Base-by-base conservation (phyloP, 768 basidiomycete genomes). In the Cyathus striatus region DNA sequence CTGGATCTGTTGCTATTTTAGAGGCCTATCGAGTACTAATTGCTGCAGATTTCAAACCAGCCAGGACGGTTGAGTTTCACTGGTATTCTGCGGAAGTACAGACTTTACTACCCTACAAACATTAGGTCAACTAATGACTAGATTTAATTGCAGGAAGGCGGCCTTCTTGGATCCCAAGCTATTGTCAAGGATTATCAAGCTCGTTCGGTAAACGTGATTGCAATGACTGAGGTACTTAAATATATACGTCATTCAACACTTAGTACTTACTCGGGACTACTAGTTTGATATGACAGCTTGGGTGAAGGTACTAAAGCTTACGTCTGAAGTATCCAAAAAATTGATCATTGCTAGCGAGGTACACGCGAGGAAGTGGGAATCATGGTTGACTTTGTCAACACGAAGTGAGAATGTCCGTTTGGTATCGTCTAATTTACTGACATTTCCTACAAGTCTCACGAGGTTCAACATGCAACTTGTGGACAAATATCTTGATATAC, bases 261-360 rank as follows among this genome's bases (percentile, higher is more conserved):
- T 45, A n/a, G n/a, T 50, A 22, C 44, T 58, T 46, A 53, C 41
- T 25, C 38, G n/a, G 26, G 27, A 45, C 43, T 18, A 25, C 39
- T 51, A 89, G 86, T 88, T 86, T 56, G 89, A 91, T 59, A 91
- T 91, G 89, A 92, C 90, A 17, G 90, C 90, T 43, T 96, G 91
- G 90, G 87, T 95, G 47, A 91, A 91, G 76, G 78, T 70, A n/a
- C n/a, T n/a, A n/a, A n/a, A 25, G 9, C 40, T 33, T 55, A 46
- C 23, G 56, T 66, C 30, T 50, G 38, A 16, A 16, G 48, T 38
- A 41, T 23, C 35, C 43, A 41, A n/a, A n/a, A n/a, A 58, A 36
- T 43, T 51, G 42, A 42, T 38, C 35, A 40, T 41, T 25, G 44
- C 24, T 47, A 84, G 74, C 64, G 63, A 55, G 89, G 87, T 25